phyloP scores from a whole-genome alignment of 257 asterid genomes.

The Nicotiana undulata region DNA sequence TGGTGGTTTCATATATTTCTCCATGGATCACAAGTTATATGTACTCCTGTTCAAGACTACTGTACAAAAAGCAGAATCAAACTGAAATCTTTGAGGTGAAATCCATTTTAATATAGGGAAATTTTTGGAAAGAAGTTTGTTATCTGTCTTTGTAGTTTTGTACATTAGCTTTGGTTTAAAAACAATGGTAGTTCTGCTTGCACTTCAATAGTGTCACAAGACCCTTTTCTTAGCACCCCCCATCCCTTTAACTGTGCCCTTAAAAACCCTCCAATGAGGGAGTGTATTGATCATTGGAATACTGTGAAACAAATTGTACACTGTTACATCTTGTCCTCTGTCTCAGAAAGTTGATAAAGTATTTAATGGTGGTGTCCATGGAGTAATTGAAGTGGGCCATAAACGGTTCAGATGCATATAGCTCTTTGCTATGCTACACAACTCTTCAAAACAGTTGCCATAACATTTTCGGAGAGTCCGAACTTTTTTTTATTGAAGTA shows the following conservation, averaged over 20 bases:
- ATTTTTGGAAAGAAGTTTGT: constrained; percentile 13
- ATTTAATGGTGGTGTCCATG: not conserved
- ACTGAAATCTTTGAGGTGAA: constrained; percentile 15
- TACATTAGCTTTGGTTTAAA: constrained; percentile 24
- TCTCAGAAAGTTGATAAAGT: not conserved
- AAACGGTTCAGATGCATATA: not conserved
- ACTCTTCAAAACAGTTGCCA: too few relatives aligned
- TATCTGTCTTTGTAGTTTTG: constrained; percentile 23
- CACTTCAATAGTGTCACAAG: constrained; percentile 8
- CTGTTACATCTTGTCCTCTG: not conserved
- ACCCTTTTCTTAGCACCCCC: not conserved
- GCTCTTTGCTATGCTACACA: not conserved
- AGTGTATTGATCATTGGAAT: not conserved
- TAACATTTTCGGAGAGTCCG: too few relatives aligned
- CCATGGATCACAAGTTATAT: constrained; percentile 76
- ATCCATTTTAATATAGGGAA: constrained; percentile 15
- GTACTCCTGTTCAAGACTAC: constrained; percentile 74
- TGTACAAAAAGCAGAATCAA: constrained; percentile 64
- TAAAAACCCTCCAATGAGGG: not conserved
- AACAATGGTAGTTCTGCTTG: constrained; percentile 13
- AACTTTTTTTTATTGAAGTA: not conserved
- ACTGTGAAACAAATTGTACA: not conserved
- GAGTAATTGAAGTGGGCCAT: not conserved
- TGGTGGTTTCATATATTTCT: constrained; percentile 78
- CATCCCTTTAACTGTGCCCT: not conserved